Base-by-base conservation (phyloP, 208 protist species). In the Leishmania major region DNA sequence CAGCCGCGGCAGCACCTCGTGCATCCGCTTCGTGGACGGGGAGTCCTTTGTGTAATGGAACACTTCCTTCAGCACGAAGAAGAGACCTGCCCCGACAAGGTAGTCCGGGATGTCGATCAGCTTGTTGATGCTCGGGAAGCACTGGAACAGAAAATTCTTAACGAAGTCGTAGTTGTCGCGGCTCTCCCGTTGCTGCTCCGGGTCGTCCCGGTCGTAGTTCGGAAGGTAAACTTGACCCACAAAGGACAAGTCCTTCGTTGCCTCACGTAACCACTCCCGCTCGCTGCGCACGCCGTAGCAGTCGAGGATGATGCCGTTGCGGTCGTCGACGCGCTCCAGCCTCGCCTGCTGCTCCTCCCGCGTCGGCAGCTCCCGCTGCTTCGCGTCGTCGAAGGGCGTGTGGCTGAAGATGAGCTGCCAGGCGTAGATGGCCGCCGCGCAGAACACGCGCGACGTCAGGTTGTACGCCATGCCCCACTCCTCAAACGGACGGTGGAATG, bases 361-460 rank as follows among this genome's bases (percentile, higher is more conserved):
- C 37, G 89, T 92, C 37, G 81, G 83, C 40, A 96, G 88, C 88
- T 94, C 89, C 2, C 89, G 85, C 87, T 98, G 95, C 90, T 97
- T 98, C 81, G 90, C 91, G 81, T 96, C 93, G 78, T 98, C 95
- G 81, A 96, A 94, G 45, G 93, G 91, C 0, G 95, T 97, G 88
- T 97, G 95, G 71, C 92, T 96, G 83, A 98, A 98, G 76, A 98
- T 94, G 74, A 98, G 87, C 83, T 95, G 92, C 95, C 95, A 98
- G n/a, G 95, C 91, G 85, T 98, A 98, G 51, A 94, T 89, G 45
- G 93, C 93, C 0, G 93, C 95, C 0, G 91, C 92, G 55, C 82
- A 91, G 82, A 95, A 97, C 75, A 95, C 79, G n/a, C 93, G 87
- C 11, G 87, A 81, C 40, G 84, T 82, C 64, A 97, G 83, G 73